phyloP scores from a whole-genome alignment of 1,284 basidiomycete genomes.

The Trichosporon ovoides region DNA sequence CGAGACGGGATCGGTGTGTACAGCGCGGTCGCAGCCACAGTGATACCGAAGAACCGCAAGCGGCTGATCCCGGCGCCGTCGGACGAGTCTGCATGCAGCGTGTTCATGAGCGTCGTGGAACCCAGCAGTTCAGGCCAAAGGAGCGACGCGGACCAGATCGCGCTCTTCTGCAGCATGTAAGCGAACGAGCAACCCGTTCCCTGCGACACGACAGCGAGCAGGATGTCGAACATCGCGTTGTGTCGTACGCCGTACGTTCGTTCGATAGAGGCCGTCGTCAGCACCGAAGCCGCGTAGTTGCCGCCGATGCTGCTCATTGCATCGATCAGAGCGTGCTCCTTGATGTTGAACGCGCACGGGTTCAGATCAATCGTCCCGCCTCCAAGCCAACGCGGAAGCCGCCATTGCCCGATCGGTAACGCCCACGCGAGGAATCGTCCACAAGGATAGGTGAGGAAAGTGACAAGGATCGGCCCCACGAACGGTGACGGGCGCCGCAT shows the following conservation, averaged over 20 bases:
- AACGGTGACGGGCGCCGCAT: conserved; percentile 82
- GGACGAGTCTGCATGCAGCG: conserved; percentile 92
- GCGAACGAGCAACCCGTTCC: conserved; percentile 89
- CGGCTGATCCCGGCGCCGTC: conserved; percentile 69
- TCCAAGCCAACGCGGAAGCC: conserved; percentile 57
- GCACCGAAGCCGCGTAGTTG: conserved; percentile 63
- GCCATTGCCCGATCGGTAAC: conserved; percentile 74
- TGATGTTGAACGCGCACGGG: conserved; percentile 87
- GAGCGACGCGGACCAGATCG: conserved; percentile 91
- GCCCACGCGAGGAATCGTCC: conserved; percentile 79
- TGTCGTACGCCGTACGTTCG: conserved; percentile 55
- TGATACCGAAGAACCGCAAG: conserved; percentile 71
- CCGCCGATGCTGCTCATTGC: conserved; percentile 60
- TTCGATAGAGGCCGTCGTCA: conserved; percentile 51
- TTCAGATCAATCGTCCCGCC: conserved; percentile 72
- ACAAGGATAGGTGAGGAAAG: conserved; percentile 78
- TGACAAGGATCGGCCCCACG: conserved; percentile 67
- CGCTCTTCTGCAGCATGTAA: conserved; percentile 52
- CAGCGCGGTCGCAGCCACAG: conserved; percentile 60
- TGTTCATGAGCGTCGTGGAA: conserved; percentile 85
- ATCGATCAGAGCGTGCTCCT: conserved; percentile 82
- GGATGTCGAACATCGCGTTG: conserved; percentile 57
- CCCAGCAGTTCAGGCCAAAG: conserved; percentile 96
- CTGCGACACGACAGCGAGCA: conserved; percentile 79
- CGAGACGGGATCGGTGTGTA: conserved; percentile 63